These are phyloP conservation scores for Orbilia blumenaviensis DNA, from an alignment of 2,329 filamentous ascomycete genomes.

Conservation along the genomic window DNA sequence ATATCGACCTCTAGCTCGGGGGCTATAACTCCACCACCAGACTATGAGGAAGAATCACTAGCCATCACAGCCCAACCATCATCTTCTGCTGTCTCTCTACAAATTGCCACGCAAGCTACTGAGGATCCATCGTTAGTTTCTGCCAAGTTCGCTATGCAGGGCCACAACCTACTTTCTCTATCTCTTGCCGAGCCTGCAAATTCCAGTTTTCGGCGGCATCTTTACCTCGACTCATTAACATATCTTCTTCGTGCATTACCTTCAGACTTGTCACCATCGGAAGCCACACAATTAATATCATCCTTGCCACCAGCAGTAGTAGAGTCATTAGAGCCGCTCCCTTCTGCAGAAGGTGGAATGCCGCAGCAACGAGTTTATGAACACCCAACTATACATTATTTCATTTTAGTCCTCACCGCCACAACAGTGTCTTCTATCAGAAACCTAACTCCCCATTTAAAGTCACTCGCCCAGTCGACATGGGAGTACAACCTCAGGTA, in stretches of 20 bases:
- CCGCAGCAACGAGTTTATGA: not conserved
- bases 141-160: conserved; percentile 50
- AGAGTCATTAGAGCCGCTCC: conserved; percentile 7
- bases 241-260: conserved; percentile 45
- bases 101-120: not conserved
- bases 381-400: conserved; percentile 46
- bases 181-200: conserved; percentile 46
- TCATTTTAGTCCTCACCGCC: conserved; percentile 25
- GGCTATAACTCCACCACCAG: conserved; percentile 39
- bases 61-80: not conserved
- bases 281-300: conserved; percentile 39
- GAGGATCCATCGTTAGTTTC: conserved; percentile 40
- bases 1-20: conserved; percentile 2
- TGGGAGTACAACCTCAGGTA: conserved; percentile 51
- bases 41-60: conserved; percentile 40
- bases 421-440: conserved; percentile 42
- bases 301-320: conserved; percentile 20
- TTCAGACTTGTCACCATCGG: conserved; percentile 25
- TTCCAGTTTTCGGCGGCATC: conserved; percentile 37
- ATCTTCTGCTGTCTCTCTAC: not conserved
- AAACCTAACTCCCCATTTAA: conserved; percentile 45
- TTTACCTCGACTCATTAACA: conserved; percentile 51
- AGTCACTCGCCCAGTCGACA: conserved; percentile 31
- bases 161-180: conserved; percentile 40
- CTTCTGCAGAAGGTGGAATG: not conserved